These are phyloP conservation scores for Byssothecium circinans DNA, from an alignment of 2,329 filamentous ascomycete species.

Conservation along the genomic window DNA sequence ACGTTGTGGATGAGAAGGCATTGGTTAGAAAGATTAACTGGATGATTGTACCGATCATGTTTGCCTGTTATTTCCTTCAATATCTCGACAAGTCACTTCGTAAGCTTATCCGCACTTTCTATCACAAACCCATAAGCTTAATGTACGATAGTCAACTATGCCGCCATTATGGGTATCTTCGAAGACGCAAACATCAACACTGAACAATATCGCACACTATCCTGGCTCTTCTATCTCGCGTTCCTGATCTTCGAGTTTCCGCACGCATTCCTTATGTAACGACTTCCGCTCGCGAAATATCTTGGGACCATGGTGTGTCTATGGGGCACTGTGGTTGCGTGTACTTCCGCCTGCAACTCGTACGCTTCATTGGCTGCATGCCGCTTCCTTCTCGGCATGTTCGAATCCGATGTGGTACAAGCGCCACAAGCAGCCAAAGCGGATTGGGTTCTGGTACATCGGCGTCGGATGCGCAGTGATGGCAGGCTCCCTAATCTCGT, in stretches of 20 bases:
- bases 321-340: slow-evolving; percentile 21
- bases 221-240: slow-evolving; percentile 51
- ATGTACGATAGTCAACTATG: slow-evolving; percentile 30
- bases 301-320: slow-evolving; percentile 36
- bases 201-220: slow-evolving; percentile 61
- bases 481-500: slow-evolving; percentile 19
- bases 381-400: slow-evolving; percentile 58
- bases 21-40: slow-evolving; percentile 21
- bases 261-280: slow-evolving; percentile 28
- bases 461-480: slow-evolving; percentile 34
- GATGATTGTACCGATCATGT: slow-evolving; percentile 28
- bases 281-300: slow-evolving; percentile 25
- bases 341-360: slow-evolving; percentile 14
- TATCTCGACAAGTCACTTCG: slow-evolving; percentile 25
- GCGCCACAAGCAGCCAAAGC: slow-evolving; percentile 36
- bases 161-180: slow-evolving; percentile 65
- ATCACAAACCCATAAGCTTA: neutral
- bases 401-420: slow-evolving; percentile 56
- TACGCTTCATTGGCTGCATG: slow-evolving; percentile 52
- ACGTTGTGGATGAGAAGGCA: slow-evolving; percentile 15
- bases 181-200: slow-evolving; percentile 61
- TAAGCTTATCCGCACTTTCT: slow-evolving; percentile 1
- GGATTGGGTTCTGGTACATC: slow-evolving; percentile 33
- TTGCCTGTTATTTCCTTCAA: slow-evolving; percentile 24
- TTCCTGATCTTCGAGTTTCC: slow-evolving; percentile 25